phyloP scores from a whole-genome alignment of 2,329 filamentous ascomycete species.

The Pseudopithomyces chartarum region DNA sequence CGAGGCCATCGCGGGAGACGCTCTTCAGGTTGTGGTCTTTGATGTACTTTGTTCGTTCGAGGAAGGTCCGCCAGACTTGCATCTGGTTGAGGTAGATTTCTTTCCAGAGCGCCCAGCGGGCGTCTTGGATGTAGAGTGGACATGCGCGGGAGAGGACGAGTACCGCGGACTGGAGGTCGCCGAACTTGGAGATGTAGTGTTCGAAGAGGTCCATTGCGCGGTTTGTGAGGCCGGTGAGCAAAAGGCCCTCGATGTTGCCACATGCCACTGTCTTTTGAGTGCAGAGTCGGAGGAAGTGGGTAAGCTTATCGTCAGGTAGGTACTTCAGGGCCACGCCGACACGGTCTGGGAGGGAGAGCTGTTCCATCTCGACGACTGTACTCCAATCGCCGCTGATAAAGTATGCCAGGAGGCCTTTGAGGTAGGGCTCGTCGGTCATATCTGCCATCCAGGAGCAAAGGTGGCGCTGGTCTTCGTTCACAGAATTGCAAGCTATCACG shows the following conservation, averaged over 20 bases:
- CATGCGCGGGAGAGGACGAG: conserved; percentile 75
- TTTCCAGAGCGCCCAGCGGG: conserved; percentile 76
- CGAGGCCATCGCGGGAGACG: conserved; percentile 64
- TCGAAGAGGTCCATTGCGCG: conserved; percentile 75
- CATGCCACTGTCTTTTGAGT: conserved; percentile 64
- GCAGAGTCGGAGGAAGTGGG: conserved; percentile 54
- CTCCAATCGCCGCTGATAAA: conserved; percentile 79
- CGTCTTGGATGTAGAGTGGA: conserved; percentile 77
- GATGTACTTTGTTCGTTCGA: conserved; percentile 77
- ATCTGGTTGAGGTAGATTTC: conserved; percentile 74
- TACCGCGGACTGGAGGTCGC: conserved; percentile 79
- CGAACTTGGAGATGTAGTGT: conserved; percentile 74
- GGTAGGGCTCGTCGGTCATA: conserved; percentile 74
- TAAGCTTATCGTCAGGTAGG: conserved; percentile 61
- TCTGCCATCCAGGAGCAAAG: conserved; percentile 66
- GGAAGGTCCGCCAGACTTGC: conserved; percentile 73
- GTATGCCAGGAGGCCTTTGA: conserved; percentile 78
- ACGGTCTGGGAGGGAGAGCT: conserved; percentile 75
- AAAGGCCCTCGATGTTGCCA: conserved; percentile 77
- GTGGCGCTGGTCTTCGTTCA: conserved; percentile 64
- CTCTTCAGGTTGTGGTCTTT: conserved; percentile 75
- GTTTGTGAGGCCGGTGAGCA: conserved; percentile 78
- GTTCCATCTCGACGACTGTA: conserved; percentile 72
- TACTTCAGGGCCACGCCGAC: conserved; percentile 75
- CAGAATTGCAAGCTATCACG: conserved; percentile 53